These are phyloP conservation scores for Mallotus nudiflorus DNA, from an alignment of 345 rosid genomes.

Conservation along the genomic window DNA sequence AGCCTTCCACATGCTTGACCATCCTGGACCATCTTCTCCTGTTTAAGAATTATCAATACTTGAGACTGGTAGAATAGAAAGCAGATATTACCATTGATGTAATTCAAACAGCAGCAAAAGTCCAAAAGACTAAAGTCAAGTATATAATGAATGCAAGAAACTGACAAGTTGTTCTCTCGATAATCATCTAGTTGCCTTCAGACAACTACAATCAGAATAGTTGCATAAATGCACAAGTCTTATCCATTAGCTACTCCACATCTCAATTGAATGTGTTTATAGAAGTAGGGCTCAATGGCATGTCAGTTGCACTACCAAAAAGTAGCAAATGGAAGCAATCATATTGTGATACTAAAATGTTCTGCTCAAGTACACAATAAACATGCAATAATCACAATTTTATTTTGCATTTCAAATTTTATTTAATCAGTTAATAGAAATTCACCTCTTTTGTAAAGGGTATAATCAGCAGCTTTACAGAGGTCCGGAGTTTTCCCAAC, in stretches of 20 bases:
- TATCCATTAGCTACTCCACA: background rate
- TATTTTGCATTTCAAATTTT: too few relatives aligned
- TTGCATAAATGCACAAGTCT: background rate
- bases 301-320: background rate
- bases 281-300: background rate
- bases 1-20: constrained; percentile 92
- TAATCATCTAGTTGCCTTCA: too few relatives aligned
- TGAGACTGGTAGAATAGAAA: background rate
- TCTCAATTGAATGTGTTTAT: background rate
- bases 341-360: too few relatives aligned
- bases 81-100: background rate
- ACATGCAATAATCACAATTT: background rate
- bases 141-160: too few relatives aligned
- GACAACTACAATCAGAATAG: background rate
- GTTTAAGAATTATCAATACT: constrained; percentile 15
- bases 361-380: background rate
- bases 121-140: background rate
- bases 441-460: constrained; percentile 79
- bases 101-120: too few relatives aligned
- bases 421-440: background rate
- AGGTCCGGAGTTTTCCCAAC: constrained; percentile 65
- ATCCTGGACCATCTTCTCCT: constrained; percentile 98
- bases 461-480: constrained; percentile 65
- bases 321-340: background rate
- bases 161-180: too few relatives aligned